Evolutionary conservation across 768 basidiomycete species (phyloP), one percentile per base, ranked within the genome.

Genomic region (Tylopilus sp.): DNA sequence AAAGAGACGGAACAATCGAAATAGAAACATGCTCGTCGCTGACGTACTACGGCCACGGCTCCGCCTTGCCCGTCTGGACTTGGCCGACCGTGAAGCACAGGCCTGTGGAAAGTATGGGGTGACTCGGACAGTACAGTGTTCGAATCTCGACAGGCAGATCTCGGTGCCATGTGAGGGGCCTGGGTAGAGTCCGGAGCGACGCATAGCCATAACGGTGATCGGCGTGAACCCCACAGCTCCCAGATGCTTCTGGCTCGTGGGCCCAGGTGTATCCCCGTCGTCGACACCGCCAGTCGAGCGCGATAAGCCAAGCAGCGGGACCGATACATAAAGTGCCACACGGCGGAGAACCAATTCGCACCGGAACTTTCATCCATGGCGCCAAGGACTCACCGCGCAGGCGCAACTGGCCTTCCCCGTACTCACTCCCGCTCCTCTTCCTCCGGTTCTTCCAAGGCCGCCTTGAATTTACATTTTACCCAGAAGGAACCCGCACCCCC

Each of bases 351-450:
- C 62, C 61, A 71, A 69, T 57, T 58, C 60, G 33, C 22, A 53
- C 43, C 36, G 37, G n/a, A n/a, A n/a, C 53, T 53, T 55, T 49
- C 63, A 48, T 61, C 60, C 64, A 82, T 81, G 77, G 72, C 82
- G 42, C 76, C 72, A 58, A 83, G 80, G 71, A 62, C 72, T 45
- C 78, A 81, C 60, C 74, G 79, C 61, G 65, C 73, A 36, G 70
- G 73, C 43, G 67, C 75, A 47, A 67, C 80, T 31, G 75, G 72
- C 49, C 75, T 75, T 40, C 72, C 78, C 54, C 84, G 84, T 61
- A 72, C 82, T 3, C 85, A 87, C 62, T 83, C 86, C 24, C 80
- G 85, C 59, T 76, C 79, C 19, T 80, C 83, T 45, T 87, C 86
- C 4, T 65, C 69, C 6, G 71, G 74, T 22, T 76, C 78, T 31